Evolutionary conservation across 306 rosid species (phyloP), one percentile per base, ranked within the genome.

Genomic region (Lagenaria siceraria): DNA sequence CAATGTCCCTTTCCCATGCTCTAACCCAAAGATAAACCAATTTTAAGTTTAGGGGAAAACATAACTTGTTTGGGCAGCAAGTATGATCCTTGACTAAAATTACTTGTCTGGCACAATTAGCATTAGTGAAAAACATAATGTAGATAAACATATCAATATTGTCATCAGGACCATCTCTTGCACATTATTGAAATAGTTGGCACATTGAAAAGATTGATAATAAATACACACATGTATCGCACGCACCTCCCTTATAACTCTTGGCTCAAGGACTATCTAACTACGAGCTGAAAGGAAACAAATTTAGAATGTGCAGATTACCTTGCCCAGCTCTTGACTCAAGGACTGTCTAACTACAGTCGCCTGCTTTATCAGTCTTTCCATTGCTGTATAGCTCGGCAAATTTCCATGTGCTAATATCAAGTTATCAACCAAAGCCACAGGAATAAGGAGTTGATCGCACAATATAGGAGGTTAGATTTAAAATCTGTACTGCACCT

Each of bases 321-420:
- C 97, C 96, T 89, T 90, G 77, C 81, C 89, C 79, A 78, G 81
- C 66, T 89, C 97, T 75, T 87, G 88, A 83, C 81, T 86, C 66
- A 91, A 83, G 85, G 81, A 88, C 64, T 93, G 92, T 60, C 92
- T 86, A 60, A 93, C 98, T n/a, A 81, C 85, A 11, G 93, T 86
- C 31, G 95, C 85, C 81, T 93, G 98, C 78, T 89, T 89, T 80
- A 93, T 87, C 76, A 93, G 89, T 88, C 89, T 91, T 82, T 93
- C 98, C 97, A 93, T 86, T 75, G 96, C 86, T 59, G 96, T 83
- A 80, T 85, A 87, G 81, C 90, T 85, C 78, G 96, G 98, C 68
- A 87, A 83, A 73, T 87, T 91, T 56, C 87, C 83, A 81, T 93
- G 88, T 51, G 84, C 98, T 93, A 88, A 74, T 68, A 84, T 82